Evolutionary conservation across 208 protist species (phyloP).

Genomic region (Acanthamoeba royreba): DNA sequence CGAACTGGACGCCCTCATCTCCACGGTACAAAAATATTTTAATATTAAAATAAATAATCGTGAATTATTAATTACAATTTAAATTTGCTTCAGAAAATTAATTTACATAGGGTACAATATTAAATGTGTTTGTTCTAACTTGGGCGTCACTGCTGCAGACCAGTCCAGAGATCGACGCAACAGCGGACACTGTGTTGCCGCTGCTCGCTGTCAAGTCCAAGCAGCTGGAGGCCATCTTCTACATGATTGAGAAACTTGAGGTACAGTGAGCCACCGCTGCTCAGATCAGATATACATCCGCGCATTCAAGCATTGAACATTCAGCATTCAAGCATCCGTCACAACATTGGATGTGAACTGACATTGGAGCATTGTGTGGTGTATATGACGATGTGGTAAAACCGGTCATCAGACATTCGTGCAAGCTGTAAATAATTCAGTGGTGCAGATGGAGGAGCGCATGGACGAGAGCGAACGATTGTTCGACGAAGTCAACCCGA

Average conservation of each 20-base stretch:
- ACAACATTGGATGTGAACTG: no score
- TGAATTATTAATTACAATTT: no score
- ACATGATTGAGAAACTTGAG: conserved; percentile 45
- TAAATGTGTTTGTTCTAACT: not conserved
- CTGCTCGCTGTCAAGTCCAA: conserved; percentile 12
- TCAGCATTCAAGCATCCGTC: no score
- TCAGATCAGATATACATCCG: no score
- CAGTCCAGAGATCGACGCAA: conserved; percentile 7
- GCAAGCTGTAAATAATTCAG: conserved; percentile 37
- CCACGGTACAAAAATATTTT: not conserved
- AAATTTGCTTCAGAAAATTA: no score
- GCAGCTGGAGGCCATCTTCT: conserved; percentile 39
- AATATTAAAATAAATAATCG: not conserved
- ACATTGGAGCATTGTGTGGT: not conserved
- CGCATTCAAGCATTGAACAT: not conserved
- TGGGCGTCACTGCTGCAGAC: no score
- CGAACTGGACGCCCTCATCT: conserved; percentile 13
- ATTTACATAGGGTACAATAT: not conserved
- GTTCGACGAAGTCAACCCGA: conserved; percentile 42
- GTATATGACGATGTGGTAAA: not conserved
- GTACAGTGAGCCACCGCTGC: no score
- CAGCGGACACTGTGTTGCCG: not conserved
- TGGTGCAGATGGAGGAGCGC: conserved; percentile 45
- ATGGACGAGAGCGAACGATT: not conserved
- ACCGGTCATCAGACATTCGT: not conserved